A percentile compares a stretch with the other conserved stretches of the same genome.
Conservation (phyloP, 225 moss, liverwort and hornwort genomes). For the Climacium dendroides region DNA sequence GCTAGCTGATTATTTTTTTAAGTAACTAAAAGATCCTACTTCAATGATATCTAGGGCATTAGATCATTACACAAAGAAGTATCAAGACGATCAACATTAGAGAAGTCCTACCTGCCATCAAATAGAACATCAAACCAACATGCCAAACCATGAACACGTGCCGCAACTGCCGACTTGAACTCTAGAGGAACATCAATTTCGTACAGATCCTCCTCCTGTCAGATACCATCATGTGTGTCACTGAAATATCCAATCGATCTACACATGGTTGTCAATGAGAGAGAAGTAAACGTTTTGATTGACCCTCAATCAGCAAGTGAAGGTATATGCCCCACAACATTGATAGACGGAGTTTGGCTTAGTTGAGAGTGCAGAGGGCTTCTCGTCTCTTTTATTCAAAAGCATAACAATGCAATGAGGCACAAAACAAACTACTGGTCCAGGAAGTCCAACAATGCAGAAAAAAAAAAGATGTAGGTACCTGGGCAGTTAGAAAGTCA, state of each 20-base stretch:
- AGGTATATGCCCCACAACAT: neutral
- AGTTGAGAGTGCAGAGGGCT: neutral
- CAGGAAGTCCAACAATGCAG: neutral
- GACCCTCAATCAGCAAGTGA: neutral
- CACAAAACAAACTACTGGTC: neutral
- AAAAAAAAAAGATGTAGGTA: neutral
- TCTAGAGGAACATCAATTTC: constrained; percentile 48
- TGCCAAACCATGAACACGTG: constrained; percentile 19
- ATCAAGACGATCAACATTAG: neutral
- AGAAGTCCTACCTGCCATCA: constrained; percentile 38
- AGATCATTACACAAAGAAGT: neutral
- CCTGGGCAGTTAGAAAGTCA: constrained; percentile 42
- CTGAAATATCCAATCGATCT: neutral
- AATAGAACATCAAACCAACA: constrained; percentile 8
- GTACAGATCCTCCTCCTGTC: constrained; percentile 54
- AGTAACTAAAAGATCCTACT: neutral
- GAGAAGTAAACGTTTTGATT: neutral
- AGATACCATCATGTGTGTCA: neutral
- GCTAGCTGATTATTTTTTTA: neutral
- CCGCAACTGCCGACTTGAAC: constrained; percentile 41
- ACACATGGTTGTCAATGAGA: neutral
- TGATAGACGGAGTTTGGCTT: neutral
- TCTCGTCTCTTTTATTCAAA: neutral
- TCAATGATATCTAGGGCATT: neutral
- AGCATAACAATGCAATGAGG: neutral